phyloP scores from a whole-genome alignment of 495 filamentous ascomycete genomes.

The Podospora bellae-mahoneyi region DNA sequence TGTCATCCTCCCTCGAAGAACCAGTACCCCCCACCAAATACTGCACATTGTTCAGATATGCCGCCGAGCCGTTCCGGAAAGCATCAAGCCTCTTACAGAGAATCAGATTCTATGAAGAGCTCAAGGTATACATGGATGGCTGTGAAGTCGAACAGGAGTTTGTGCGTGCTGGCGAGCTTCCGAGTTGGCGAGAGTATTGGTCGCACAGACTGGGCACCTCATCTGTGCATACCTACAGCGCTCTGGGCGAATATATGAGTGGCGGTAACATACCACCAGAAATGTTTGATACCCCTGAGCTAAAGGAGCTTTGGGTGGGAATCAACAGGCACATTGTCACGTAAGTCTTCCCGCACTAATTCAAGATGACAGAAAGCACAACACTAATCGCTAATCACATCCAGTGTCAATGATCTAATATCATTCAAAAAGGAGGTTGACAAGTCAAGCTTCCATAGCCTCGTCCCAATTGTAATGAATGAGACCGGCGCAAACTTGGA shows the following conservation, averaged over 20 bases:
- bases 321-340: conserved; percentile 24
- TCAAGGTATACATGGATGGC: conserved; percentile 32
- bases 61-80: not conserved
- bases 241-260: conserved; percentile 32
- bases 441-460: conserved; percentile 16
- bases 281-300: conserved; percentile 23
- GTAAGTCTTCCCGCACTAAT: not conserved
- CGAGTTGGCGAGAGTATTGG: conserved; percentile 30
- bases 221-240: conserved; percentile 27
- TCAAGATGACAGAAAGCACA: not conserved
- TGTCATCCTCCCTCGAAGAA: not conserved
- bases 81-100: conserved; percentile 19
- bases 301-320: conserved; percentile 30
- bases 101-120: conserved; percentile 26
- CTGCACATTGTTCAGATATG: conserved; percentile 21
- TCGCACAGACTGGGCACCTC: conserved; percentile 31
- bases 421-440: conserved; percentile 37
- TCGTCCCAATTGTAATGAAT: conserved; percentile 8
- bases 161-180: conserved; percentile 23
- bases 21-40: conserved; percentile 21
- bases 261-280: conserved; percentile 13
- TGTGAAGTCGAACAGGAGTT: conserved; percentile 30
- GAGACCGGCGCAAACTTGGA: conserved; percentile 5
- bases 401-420: conserved; percentile 32
- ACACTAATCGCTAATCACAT: conserved; percentile 12